Evolutionary conservation across 148 eudicot genomes (phyloP).

Genomic region (Selenicereus undatus): DNA sequence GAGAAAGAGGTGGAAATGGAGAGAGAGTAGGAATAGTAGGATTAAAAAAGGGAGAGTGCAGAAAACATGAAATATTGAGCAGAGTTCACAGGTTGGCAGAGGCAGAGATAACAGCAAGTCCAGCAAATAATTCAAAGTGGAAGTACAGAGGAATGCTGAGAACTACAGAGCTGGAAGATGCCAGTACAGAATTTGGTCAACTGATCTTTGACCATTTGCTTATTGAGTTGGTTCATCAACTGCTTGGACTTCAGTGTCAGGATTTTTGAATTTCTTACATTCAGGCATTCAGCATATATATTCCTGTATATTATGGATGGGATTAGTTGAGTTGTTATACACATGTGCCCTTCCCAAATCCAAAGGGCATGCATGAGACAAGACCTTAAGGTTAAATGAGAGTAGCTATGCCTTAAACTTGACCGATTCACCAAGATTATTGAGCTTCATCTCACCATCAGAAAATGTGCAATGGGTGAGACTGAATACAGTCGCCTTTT

Average conservation of each 20-base stretch:
- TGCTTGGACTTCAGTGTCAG: slow-evolving; percentile 18
- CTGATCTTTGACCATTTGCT: slow-evolving; percentile 50
- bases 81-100: slow-evolving; percentile 47
- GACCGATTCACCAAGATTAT: too few relatives aligned
- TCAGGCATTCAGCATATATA: too few relatives aligned
- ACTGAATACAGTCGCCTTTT: too few relatives aligned
- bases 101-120: slow-evolving; percentile 27
- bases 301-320: too few relatives aligned
- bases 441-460: too few relatives aligned
- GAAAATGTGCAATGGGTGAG: too few relatives aligned
- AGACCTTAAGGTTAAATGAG: too few relatives aligned
- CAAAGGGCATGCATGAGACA: background rate
- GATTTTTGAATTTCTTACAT: background rate
- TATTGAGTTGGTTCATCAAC: slow-evolving; percentile 49
- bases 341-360: background rate
- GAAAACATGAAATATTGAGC: slow-evolving; percentile 32
- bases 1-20: slow-evolving; percentile 16
- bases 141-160: slow-evolving; percentile 26
- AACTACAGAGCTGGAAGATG: slow-evolving; percentile 35
- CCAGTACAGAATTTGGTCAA: slow-evolving; percentile 31
- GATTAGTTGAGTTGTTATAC: background rate
- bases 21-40: slow-evolving; percentile 12
- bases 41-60: slow-evolving; percentile 22
- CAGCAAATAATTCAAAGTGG: slow-evolving; percentile 38
- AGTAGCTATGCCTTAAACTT: too few relatives aligned